Percentiles rank a stretch among this genome's conserved stretches.
Conservation (phyloP, 2,329 filamentous ascomycete species). For the Macrophomina pseudophaseolina region DNA sequence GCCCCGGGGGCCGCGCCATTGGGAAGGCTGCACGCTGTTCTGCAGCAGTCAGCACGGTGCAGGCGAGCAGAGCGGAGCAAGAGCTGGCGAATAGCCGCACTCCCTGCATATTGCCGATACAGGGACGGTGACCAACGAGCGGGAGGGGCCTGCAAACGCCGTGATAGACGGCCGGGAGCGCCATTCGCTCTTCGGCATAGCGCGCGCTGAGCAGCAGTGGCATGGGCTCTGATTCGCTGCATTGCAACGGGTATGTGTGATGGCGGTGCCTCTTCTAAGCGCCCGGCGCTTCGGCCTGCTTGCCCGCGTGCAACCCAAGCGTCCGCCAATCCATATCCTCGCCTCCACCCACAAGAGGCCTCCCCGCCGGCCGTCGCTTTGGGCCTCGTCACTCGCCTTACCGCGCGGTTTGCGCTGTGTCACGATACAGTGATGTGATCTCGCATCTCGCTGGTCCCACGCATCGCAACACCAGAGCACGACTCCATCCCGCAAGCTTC, state of each 20-base stretch:
- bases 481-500: conserved; percentile 5
- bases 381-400: background rate
- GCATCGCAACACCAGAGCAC: conserved; percentile 3
- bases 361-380: conserved; percentile 1
- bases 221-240: conserved; percentile 14
- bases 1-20: conserved; percentile 17
- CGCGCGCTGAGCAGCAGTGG: background rate
- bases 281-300: conserved; percentile 22
- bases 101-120: conserved; percentile 22
- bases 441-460: conserved; percentile 1
- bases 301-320: conserved; percentile 22
- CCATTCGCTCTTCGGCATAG: conserved; percentile 5
- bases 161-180: conserved; percentile 21
- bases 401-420: conserved; percentile 17
- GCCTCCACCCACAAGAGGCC: background rate
- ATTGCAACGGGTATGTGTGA: conserved; percentile 15
- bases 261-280: conserved; percentile 24
- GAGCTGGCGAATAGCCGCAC: conserved; percentile 20
- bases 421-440: conserved; percentile 21
- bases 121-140: conserved; percentile 23
- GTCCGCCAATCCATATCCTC: conserved; percentile 5
- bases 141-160: conserved; percentile 3
- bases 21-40: conserved; percentile 17
- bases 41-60: conserved; percentile 26
- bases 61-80: conserved; percentile 20